Evolutionary conservation across 306 rosid genomes (phyloP), one percentile per base, ranked within the genome.

Genomic region (Prunus mira): DNA sequence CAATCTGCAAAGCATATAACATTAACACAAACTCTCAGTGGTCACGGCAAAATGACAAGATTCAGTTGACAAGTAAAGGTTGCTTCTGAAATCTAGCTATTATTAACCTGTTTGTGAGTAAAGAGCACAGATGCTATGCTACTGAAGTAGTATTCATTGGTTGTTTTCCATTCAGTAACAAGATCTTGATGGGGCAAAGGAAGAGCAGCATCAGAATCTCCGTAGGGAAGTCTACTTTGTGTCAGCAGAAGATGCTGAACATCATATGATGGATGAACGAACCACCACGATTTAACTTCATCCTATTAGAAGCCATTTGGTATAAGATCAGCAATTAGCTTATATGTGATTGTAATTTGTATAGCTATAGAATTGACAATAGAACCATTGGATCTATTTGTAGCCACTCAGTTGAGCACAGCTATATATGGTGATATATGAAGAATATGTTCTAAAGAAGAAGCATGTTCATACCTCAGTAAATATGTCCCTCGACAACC

Each of bases 251-350:
- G 68, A 86, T 83, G 76, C 55, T 86, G 82, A 51, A 84, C 65
- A 72, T 83, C 88, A n/a, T 78, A 77, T 28, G 89, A 88, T 34
- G 88, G 88, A 79, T 81, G 80, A 81, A 92, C 88, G 79, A 95
- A 95, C 98, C 98, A 95, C 98, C 97, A 95, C 57, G 90, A 83
- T 60, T 88, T 87, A 66, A 67, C 77, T 67, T 88, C 81, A 75
- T 81, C 96, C 98, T 94, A 82, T 64, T 62, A 38, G 45, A 27
- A 47, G 28, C 52, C 55, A 75, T 28, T 46, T 70, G 34, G 56
- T 18, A 67, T 12, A 18, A 43, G 18, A 6, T 3, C 32, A 25
- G 30, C 28, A 68, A 58, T 45, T 60, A 69, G 56, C 32, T 2
- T 20, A 58, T 1, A 60, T 3, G 3, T 72, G 38, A 57, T 62